Evolutionary conservation across 768 basidiomycete species (phyloP).

Genomic region (Kwoniella europaea): DNA sequence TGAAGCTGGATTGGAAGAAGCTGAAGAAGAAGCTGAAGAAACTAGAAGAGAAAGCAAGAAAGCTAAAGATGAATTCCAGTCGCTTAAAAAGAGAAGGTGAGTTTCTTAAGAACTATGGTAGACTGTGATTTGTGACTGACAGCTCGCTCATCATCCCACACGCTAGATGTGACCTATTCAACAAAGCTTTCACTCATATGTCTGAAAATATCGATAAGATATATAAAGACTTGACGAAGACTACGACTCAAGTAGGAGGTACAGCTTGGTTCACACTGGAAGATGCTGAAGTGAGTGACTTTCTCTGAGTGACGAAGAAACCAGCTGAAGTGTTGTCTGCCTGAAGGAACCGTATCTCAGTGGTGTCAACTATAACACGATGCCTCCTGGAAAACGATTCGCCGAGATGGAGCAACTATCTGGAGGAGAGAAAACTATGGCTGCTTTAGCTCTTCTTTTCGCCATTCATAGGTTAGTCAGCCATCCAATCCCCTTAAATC

Average conservation of each 20-base stretch:
- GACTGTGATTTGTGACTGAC: neutral
- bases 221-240: conserved; percentile 97
- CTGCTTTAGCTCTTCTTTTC: conserved; percentile 92
- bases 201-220: conserved; percentile 92
- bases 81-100: conserved; percentile 79
- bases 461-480: conserved; percentile 83
- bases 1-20: conserved; percentile 78
- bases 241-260: conserved; percentile 71
- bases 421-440: conserved; percentile 98
- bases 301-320: neutral
- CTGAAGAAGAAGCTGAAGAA: conserved; percentile 89
- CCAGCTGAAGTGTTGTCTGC: neutral
- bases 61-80: conserved; percentile 90
- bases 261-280: conserved; percentile 95
- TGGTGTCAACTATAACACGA: conserved; percentile 98
- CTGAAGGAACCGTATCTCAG: conserved; percentile 78
- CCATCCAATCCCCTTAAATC: no score
- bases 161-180: conserved; percentile 80
- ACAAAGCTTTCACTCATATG: conserved; percentile 94
- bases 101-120: conserved; percentile 29
- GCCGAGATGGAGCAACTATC: conserved; percentile 98
- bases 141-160: neutral
- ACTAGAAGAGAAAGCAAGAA: conserved; percentile 85
- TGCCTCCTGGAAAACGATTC: conserved; percentile 99
- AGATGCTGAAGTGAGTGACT: conserved; percentile 77